Evolutionary conservation across 495 filamentous ascomycete genomes (phyloP), one percentile per base, ranked within the genome.

Genomic region (Neurospora pannonica): DNA sequence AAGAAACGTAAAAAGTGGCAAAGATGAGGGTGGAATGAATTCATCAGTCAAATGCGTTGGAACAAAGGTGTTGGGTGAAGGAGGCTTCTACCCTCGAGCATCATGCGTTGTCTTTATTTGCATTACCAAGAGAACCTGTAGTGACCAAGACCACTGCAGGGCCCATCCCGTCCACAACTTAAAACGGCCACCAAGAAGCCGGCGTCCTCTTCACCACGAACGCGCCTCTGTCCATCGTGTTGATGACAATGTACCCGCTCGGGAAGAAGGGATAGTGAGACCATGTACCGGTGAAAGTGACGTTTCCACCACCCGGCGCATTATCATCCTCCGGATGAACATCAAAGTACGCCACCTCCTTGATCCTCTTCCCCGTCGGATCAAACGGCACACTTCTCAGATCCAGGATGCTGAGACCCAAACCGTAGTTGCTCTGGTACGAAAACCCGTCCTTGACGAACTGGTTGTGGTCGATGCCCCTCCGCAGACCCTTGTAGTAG

Each of bases 391-490:
- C 79, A 43, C 78, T 82, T 19, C 78, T 71, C 24, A 89, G 79
- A 73, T 89, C 88, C 3, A 88, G 75, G 38, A 89, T 80, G 36
- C 87, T 78, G 43, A 89, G 78, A 2, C 88, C 88, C 6, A 84
- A 76, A 17, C 84, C 86, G 74, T 89, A 89, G 77, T 88, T 86
- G 72, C 82, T 85, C 75, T 89, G 88, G 79, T 86, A 89, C 13
- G 81, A 60, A 37, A 83, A 78, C 11, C 86, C 86, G 39, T 88
- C 73, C 46, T 80, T 69, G 72, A 88, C 80, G 69, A 87, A 89
- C 74, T 88, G 87, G 77, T 89, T 89, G 79, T 89, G 88, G 75
- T 89, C 88, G 71, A 89, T 86, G 37, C 83, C 80, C 15, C 78
- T 75, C 17, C 79, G 77, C 0, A 72, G 34, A 46, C 82, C 82